Evolutionary conservation across 2,329 filamentous ascomycete species (phyloP).

Genomic region (Aspergillus costaricaensis): DNA sequence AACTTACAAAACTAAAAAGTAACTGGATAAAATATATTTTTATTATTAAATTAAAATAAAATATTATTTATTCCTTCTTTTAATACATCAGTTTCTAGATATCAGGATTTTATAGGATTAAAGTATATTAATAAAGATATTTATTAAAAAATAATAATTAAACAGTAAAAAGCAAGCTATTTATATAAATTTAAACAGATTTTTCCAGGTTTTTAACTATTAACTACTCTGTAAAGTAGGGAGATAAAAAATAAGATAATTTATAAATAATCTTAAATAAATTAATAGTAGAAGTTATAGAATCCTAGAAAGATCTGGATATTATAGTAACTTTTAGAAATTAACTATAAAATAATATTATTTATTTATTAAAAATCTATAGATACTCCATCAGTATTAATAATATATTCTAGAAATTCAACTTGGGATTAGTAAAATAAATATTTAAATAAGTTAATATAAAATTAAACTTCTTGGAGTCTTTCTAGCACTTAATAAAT

Average conservation of each 20-base stretch:
- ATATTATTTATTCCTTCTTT: not conserved
- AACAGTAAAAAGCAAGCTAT: not conserved
- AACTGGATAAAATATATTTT: not conserved
- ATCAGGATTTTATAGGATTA: not conserved
- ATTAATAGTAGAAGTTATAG: not conserved
- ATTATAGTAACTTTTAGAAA: not conserved
- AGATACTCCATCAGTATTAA: not conserved
- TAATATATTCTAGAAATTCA: not conserved
- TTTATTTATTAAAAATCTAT: not conserved
- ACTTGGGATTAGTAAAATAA: too few species aligned
- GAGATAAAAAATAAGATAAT: not conserved
- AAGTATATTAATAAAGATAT: not conserved
- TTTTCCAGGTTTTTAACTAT: not conserved
- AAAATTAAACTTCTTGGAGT: too few species aligned
- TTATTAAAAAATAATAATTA: not conserved
- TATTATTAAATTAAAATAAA: not conserved
- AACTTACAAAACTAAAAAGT: too few species aligned
- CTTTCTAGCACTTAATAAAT: too few species aligned
- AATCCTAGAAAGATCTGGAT: not conserved
- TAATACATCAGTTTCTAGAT: not conserved
- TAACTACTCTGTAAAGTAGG: not conserved
- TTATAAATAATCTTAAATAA: not conserved
- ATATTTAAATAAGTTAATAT: not conserved
- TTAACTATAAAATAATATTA: not conserved
- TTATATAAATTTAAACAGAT: not conserved